Evolutionary conservation across 176 grass and related monocot genomes (phyloP).

Genomic region (Eleusine coracana): DNA sequence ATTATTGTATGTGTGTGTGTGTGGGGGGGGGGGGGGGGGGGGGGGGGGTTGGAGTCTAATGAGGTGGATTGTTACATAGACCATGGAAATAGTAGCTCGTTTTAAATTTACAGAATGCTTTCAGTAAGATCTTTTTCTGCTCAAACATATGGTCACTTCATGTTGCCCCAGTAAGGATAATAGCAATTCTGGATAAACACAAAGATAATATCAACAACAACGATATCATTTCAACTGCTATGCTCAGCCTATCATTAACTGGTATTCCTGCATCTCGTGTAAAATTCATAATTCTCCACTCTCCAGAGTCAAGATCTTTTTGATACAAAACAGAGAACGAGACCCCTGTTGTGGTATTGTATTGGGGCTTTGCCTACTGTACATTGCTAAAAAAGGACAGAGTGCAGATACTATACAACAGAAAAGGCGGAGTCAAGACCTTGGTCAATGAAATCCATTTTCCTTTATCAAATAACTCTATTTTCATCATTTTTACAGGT

Average conservation of each 20-base stretch:
- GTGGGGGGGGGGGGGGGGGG: too few relatives aligned
- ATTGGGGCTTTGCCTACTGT: too few relatives aligned
- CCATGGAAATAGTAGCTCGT: neutral
- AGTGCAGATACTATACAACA: too few relatives aligned
- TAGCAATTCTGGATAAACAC: neutral
- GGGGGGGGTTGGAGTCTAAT: neutral
- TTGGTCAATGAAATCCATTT: conserved; percentile 18
- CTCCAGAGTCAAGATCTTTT: conserved; percentile 1
- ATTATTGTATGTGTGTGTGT: too few relatives aligned
- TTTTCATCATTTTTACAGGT: conserved; percentile 54
- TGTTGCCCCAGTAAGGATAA: neutral
- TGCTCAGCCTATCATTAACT: conserved; percentile 18
- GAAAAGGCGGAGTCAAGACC: neutral
- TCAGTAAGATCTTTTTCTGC: neutral
- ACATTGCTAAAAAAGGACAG: too few relatives aligned
- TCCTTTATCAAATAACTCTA: conserved; percentile 3
- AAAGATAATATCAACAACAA: neutral
- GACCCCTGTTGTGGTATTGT: too few relatives aligned
- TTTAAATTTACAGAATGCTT: neutral
- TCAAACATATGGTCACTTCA: neutral
- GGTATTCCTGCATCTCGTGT: conserved; percentile 19
- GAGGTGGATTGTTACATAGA: neutral
- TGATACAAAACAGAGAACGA: too few relatives aligned
- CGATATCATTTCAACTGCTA: neutral
- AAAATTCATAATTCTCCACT: neutral